phyloP scores from a whole-genome alignment of 1,139 yeast species.

The Magnusiomyces fungicola region DNA sequence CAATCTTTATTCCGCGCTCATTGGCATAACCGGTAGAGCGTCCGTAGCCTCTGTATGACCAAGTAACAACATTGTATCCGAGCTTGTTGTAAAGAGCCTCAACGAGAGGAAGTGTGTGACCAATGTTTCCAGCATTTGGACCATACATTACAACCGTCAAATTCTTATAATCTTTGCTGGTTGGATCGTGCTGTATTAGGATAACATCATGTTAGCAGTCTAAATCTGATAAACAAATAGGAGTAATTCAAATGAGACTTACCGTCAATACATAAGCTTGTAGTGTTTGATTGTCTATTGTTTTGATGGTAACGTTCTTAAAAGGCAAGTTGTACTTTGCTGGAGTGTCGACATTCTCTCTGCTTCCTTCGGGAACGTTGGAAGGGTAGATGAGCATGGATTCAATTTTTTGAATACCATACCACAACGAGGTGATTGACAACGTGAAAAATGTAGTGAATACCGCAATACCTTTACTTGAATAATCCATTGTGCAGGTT shows the following conservation, averaged over 20 bases:
- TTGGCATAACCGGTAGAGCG: constrained; percentile 68
- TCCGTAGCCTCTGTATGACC: constrained; percentile 92
- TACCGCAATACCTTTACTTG: too few relatives aligned
- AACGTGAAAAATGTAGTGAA: too few relatives aligned
- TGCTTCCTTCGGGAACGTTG: constrained; percentile 62
- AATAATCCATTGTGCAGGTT: too few relatives aligned
- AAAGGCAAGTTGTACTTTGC: constrained; percentile 62
- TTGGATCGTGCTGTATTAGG: constrained; percentile 37
- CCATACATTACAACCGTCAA: constrained; percentile 73
- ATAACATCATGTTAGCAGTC: too few relatives aligned
- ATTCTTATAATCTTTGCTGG: constrained; percentile 39
- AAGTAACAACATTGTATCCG: constrained; percentile 73
- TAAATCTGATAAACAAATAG: too few relatives aligned
- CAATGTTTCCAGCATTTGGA: constrained; percentile 97
- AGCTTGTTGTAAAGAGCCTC: constrained; percentile 57
- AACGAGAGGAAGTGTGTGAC: constrained; percentile 82
- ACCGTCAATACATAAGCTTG: constrained; percentile 40
- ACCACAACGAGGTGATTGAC: too few relatives aligned
- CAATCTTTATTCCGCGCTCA: constrained; percentile 74
- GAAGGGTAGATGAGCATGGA: constrained; percentile 72
- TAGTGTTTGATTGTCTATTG: constrained; percentile 57
- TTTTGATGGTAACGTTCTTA: constrained; percentile 51
- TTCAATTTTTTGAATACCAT: constrained; percentile 62
- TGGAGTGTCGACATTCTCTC: constrained; percentile 72
- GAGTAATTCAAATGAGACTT: too few relatives aligned